Evolutionary conservation across 208 protist genomes (phyloP).

Genomic region (Leishmania martiniquensis): DNA sequence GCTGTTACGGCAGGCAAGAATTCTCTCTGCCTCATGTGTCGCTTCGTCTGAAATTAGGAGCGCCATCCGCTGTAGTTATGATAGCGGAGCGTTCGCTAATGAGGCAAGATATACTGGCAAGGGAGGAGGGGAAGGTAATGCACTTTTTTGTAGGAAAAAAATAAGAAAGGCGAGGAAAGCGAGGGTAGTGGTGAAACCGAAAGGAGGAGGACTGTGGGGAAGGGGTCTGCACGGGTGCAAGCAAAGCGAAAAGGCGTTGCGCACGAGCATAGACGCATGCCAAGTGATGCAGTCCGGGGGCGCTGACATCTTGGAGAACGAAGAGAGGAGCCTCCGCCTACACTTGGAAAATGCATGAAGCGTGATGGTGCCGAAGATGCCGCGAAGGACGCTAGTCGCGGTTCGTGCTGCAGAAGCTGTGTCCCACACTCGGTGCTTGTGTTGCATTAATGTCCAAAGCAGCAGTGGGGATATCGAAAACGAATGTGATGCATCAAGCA

Average conservation of each 20-base stretch:
- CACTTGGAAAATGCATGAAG: background rate
- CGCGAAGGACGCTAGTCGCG: background rate
- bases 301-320: background rate
- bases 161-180: background rate
- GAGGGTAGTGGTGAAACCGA: background rate
- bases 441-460: slow-evolving; percentile 1
- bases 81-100: background rate
- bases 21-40: slow-evolving; percentile 65
- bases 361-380: background rate
- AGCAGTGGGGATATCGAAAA: background rate
- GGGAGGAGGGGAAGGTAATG: no score
- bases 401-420: background rate
- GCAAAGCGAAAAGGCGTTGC: background rate
- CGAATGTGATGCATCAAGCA: slow-evolving; percentile 4
- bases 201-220: background rate
- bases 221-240: background rate
- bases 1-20: slow-evolving; percentile 67
- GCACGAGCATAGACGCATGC: background rate
- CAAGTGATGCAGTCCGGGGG: background rate
- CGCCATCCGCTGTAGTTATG: slow-evolving; percentile 41
- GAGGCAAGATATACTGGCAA: background rate
- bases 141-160: background rate
- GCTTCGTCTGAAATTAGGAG: slow-evolving; percentile 69
- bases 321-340: background rate
- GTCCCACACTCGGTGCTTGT: background rate